Percentiles rank a stretch among this genome's conserved stretches.
phyloP scores from a whole-genome alignment of 2,329 filamentous ascomycete species.

The Xylariomycetidae sp. region DNA sequence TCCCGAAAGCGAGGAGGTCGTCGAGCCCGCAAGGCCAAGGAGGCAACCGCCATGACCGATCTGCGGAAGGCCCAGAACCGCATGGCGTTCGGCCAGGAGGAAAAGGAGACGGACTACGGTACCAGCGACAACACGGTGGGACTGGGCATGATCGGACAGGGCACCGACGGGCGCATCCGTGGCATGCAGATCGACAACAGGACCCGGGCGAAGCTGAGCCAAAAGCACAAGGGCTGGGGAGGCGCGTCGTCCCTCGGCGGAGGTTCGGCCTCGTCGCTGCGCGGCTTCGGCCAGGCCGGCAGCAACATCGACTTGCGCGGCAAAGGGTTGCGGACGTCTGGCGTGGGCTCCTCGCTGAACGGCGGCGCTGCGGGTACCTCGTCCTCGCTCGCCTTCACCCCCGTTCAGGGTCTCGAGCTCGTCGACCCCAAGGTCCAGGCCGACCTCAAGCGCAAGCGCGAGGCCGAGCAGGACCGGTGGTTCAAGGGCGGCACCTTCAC shows the following conservation, averaged over 20 bases:
- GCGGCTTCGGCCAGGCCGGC: conserved; percentile 64
- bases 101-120: conserved; percentile 87
- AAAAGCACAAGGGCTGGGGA: conserved; percentile 96
- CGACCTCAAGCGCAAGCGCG: conserved; percentile 82
- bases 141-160: conserved; percentile 89
- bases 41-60: conserved; percentile 94
- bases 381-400: conserved; percentile 86
- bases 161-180: conserved; percentile 83
- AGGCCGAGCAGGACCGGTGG: conserved; percentile 91
- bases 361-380: conserved; percentile 70
- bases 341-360: conserved; percentile 67
- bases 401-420: conserved; percentile 88
- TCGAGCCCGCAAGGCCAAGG: conserved; percentile 88
- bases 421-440: conserved; percentile 89
- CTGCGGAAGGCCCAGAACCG: conserved; percentile 93
- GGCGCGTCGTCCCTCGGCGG: conserved; percentile 59
- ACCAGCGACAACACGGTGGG: conserved; percentile 79
- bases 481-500: conserved; percentile 98
- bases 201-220: conserved; percentile 86
- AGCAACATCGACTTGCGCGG: conserved; percentile 65
- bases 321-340: conserved; percentile 72
- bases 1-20: conserved; percentile 87
- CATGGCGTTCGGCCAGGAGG: conserved; percentile 92
- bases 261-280: conserved; percentile 73
- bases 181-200: conserved; percentile 86